Base-by-base conservation (phyloP, 768 basidiomycete genomes). In the Xerocomus spinulosus region DNA sequence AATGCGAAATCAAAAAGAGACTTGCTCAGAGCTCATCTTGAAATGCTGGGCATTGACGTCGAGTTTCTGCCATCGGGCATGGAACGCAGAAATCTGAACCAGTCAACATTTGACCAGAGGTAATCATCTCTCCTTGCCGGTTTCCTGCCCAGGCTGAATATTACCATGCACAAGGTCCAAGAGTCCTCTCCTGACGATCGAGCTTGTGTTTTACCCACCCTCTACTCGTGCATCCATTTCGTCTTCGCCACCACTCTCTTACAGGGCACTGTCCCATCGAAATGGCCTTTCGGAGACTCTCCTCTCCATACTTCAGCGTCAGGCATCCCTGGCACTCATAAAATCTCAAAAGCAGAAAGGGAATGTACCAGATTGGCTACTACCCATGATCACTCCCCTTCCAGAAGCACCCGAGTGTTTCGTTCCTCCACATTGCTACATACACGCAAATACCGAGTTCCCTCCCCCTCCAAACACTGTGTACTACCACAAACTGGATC, bases 31-130 rank as follows among this genome's bases (percentile, higher is more conserved):
- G 74, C 75, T 64, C 81, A 87, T 61, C 76, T 94, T 24, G 83
- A 82, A 50, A 65, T 70, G 28, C 67, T 76, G 52, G 84, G 85
- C 37, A 82, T 92, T 52, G 80, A 85, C 36, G 75, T 92, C 68
- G 87, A 88, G 38, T 56, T 89, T 46, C 74, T 94, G 35, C 82
- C 92, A 1, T 62, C 74, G 24, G 92, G 92, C 12, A 96, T 96
- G 92, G 83, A 86, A 54, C 73, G 81, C 51, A 73, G 83, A 49
- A 84, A 75, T 55, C 55, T 75, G 46, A 96, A 94, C 63, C 87
- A 91, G 63, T 92, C 91, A 7, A 76, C 72, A 20, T 93, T 87
- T 81, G 85, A 93, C 69, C 70, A 73, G 64, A 90, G 78, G 92
- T 95, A 67, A 50, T 54, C 80, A 71, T 26, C 34, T 35, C 40